Evolutionary conservation across 192 early-diverging fungal genomes (phyloP).

Genomic region (Entomortierella lignicola): DNA sequence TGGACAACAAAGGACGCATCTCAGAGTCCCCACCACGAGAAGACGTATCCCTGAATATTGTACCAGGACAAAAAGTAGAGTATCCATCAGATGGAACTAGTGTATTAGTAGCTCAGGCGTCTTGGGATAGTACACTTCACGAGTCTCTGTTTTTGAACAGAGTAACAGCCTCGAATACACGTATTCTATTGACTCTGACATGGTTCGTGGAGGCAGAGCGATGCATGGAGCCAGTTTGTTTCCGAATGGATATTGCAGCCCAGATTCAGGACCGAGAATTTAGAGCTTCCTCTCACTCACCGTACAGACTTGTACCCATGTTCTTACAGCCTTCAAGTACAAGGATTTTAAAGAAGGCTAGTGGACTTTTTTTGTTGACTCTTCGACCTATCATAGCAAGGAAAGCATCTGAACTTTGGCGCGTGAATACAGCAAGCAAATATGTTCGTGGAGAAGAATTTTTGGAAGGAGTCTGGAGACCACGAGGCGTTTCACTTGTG

Average conservation of each 20-base stretch:
- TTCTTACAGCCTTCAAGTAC: constrained; percentile 45
- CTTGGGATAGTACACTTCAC: constrained; percentile 85
- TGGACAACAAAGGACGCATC: constrained; percentile 75
- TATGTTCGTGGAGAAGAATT: constrained; percentile 81
- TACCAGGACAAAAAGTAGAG: constrained; percentile 59
- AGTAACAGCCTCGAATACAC: constrained; percentile 68
- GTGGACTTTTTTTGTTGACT: constrained; percentile 70
- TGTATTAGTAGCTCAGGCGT: constrained; percentile 61
- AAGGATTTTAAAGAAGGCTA: constrained; percentile 54
- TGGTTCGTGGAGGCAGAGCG: constrained; percentile 71
- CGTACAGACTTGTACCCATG: constrained; percentile 32
- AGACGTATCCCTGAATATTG: constrained; percentile 58
- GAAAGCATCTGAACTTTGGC: constrained; percentile 73
- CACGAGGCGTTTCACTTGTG: constrained; percentile 74
- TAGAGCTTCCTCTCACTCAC: constrained; percentile 25
- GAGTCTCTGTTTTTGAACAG: constrained; percentile 75
- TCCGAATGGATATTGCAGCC: constrained; percentile 73
- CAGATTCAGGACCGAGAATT: constrained; percentile 71
- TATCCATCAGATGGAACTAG: constrained; percentile 76
- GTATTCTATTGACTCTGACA: constrained; percentile 66
- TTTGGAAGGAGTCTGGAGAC: constrained; percentile 70
- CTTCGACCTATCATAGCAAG: constrained; percentile 67
- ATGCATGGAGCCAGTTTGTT: constrained; percentile 67
- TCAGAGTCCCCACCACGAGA: constrained; percentile 59
- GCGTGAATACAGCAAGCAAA: constrained; percentile 75